Base-by-base conservation (phyloP, 371 early-diverging fungal genomes). In the Coemansia sp. region DNA sequence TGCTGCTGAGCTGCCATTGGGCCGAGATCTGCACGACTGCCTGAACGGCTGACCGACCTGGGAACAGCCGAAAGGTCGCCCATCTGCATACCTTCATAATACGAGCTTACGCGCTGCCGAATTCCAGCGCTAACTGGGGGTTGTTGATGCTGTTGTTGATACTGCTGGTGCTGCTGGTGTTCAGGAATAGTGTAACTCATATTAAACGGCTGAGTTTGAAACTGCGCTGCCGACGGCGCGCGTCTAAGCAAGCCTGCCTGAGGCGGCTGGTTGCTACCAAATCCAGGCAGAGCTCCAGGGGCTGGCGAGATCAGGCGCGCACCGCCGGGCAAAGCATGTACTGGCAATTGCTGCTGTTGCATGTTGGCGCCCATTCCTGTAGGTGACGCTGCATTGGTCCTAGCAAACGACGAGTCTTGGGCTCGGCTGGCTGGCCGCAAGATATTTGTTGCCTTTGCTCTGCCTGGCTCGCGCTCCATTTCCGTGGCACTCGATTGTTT, bases 391-490 rank as follows among this genome's bases (percentile, higher is more conserved):
- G 60, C 62, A 26, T 45, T 65, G 37, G 53, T 48, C 16, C 40
- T 34, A 4, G 56, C 61, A 45, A 63, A 64, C 4, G 62, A 8
- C 11, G 68, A 47, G 4, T 67, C 64, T 58, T 76, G 76, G 5
- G 76, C 76, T n/a, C 76, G 68, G 61, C 76, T 76, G 47, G 73
- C 56, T 18, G 76, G 76, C 14, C 76, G 68, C 59, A 76, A 27
- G 34, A 76, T 72, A 24, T 76, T 76, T 16, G 76, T 64, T 11
- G 76, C 76, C 63, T 72, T 71, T 34, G 76, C 76, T 61, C 76
- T 64, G 59, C 74, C 72, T 8, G 76, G 76, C 14, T 73, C 73
- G n/a, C 76, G 67, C 27, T 76, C 76, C 76, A 76, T 74, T 51
- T 27, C 34, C 42, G 31, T 34, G 13, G 34, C 56, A 31, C 56